Base-by-base conservation (phyloP, 495 filamentous ascomycete species). In the Tetracladium marchalianum region DNA sequence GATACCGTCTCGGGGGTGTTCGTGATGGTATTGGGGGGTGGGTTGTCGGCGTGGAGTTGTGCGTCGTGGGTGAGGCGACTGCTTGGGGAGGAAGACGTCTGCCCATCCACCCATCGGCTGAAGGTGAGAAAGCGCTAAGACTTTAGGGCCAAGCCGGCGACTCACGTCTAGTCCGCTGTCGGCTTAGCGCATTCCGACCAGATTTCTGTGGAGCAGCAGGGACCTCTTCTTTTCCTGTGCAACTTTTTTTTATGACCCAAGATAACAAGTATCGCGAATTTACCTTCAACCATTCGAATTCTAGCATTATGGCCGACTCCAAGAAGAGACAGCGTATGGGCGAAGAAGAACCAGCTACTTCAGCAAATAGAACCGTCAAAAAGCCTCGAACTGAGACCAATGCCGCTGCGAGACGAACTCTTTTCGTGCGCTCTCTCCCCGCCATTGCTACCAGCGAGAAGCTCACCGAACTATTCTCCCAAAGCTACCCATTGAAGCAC, bases 401-500 rank as follows among this genome's bases (percentile, higher is more conserved):
- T 50, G 54, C 57, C 16, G 41, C 48, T 35, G 64, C 65, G 42
- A 68, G 79, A 44, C 70, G 81, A 42, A 84, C 87, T 10, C 78
- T 99, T 51, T 99, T 97, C 68, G 81, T 99, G 51, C 83, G 89
- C 54, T 89, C 84, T 27, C 76, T 99, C 34, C 80, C 88, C 7
- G 69, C 80, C 35, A 75, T 71, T 16, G 77, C 78, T 12, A 95
- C 93, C n/a, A 81, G 79, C 58, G 89, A 96, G 48, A 71, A 70
- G 35, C 74, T 99, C 31, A 82, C 87, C 36, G 79, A 84, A 49
- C 78, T 84, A 64, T 99, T 99, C 66, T 99, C 92, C 4, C 80
- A 95, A 62, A 80, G 83, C 44, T 96, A 87, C 59, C 87, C 94
- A 17, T 73, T 97, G 60, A 96, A 95, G 61, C 92, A 97, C 64